These are phyloP conservation scores for Smittium culicis DNA, from an alignment of 371 early-diverging fungal species.

Conservation along the genomic window DNA sequence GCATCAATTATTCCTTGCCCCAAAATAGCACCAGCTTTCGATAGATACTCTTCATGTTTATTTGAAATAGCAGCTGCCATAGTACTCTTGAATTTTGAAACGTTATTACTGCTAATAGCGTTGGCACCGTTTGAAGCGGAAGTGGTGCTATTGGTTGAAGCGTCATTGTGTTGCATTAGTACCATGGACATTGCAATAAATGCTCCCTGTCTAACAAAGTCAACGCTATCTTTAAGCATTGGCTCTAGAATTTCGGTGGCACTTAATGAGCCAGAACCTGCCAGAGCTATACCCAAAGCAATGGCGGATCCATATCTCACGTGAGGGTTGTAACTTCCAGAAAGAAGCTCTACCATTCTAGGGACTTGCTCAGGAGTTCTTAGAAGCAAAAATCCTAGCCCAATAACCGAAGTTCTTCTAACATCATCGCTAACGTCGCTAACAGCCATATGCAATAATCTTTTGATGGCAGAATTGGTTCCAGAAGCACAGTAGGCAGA, in stretches of 20 bases:
- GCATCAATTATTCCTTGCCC: too few relatives aligned
- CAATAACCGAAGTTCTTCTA: slow-evolving; percentile 92
- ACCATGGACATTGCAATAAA: slow-evolving; percentile 96
- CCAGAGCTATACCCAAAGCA: slow-evolving; percentile 95
- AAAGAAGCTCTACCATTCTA: slow-evolving; percentile 87
- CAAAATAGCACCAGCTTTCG: too few relatives aligned
- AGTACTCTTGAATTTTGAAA: slow-evolving; percentile 62
- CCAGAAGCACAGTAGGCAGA: slow-evolving; percentile 97
- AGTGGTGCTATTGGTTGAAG: too few relatives aligned
- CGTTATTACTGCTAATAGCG: slow-evolving; percentile 67
- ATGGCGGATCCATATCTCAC: slow-evolving; percentile 96
- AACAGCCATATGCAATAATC: slow-evolving; percentile 90
- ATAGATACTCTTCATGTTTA: slow-evolving; percentile 85
- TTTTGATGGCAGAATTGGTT: slow-evolving; percentile 86
- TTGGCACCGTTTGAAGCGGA: too few relatives aligned
- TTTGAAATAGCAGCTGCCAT: slow-evolving; percentile 81
- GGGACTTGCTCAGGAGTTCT: slow-evolving; percentile 87
- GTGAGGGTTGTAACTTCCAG: slow-evolving; percentile 96
- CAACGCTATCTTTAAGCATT: slow-evolving; percentile 92
- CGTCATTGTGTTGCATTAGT: slow-evolving; percentile 89
- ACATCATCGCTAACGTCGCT: slow-evolving; percentile 98
- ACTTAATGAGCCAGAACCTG: slow-evolving; percentile 84
- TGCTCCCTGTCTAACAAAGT: slow-evolving; percentile 98
- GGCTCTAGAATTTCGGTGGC: slow-evolving; percentile 95
- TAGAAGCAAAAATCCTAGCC: slow-evolving; percentile 90